Percentiles rank a stretch among this genome's conserved stretches.
These are phyloP conservation scores for Musa itinerans DNA, from an alignment of 176 grass and related monocot species.

Conservation along the genomic window DNA sequence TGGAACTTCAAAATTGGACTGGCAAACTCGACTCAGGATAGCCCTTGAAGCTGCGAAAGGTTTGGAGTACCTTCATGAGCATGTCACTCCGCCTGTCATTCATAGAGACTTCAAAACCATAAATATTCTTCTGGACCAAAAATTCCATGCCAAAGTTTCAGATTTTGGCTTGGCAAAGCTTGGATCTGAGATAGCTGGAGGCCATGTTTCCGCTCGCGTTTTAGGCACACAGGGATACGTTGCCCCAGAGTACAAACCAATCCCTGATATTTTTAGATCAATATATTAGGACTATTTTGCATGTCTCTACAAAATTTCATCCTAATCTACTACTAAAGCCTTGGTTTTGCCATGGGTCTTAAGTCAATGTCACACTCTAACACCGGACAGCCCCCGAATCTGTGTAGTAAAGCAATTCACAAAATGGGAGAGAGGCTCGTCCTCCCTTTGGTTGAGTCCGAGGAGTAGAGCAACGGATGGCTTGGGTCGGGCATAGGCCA, in stretches of 20 bases:
- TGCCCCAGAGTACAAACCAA: conserved; percentile 63
- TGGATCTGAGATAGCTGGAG: conserved; percentile 76
- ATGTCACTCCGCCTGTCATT: conserved; percentile 67
- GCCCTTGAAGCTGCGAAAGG: conserved; percentile 93
- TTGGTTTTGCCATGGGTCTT: neutral
- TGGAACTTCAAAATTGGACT: conserved; percentile 67
- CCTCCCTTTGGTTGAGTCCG: no score
- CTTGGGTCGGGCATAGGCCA: no score
- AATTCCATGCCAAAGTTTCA: conserved; percentile 77
- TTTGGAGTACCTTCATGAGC: conserved; percentile 88
- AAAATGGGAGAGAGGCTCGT: no score
- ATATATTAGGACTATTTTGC: neutral
- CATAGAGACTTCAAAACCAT: conserved; percentile 94
- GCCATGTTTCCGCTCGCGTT: conserved; percentile 82
- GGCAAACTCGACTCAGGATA: conserved; percentile 78
- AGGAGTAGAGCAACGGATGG: no score
- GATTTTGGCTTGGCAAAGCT: conserved; percentile 93
- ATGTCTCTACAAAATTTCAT: neutral
- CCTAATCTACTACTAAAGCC: neutral
- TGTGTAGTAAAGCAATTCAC: no score
- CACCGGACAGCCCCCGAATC: no score
- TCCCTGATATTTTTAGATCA: neutral
- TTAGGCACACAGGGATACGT: conserved; percentile 90
- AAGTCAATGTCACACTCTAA: neutral
- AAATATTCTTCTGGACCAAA: conserved; percentile 85